Conservation (phyloP, 441 rosid species). For the Pelargonium cotyledonis region DNA sequence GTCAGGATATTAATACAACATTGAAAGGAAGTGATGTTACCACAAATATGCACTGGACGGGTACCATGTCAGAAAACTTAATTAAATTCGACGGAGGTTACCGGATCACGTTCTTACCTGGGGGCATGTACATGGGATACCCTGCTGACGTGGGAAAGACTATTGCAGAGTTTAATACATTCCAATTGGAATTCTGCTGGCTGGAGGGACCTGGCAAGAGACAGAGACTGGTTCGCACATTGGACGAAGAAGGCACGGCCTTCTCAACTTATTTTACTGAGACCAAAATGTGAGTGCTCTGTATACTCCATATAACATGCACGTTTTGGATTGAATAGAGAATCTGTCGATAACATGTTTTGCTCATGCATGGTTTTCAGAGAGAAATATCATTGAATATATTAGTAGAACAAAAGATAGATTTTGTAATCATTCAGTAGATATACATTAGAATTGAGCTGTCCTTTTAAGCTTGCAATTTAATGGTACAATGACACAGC, state of each 20-base stretch:
- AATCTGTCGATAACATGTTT: no score
- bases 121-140: slow-evolving; percentile 89
- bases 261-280: slow-evolving; percentile 73
- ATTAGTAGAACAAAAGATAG: no score
- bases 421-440: no score
- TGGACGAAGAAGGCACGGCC: slow-evolving; percentile 73
- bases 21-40: slow-evolving; percentile 30
- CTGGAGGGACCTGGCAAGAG: slow-evolving; percentile 58
- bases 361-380: no score
- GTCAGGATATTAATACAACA: slow-evolving; percentile 51
- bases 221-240: slow-evolving; percentile 81
- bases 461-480: no score
- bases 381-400: no score
- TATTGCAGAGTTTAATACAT: slow-evolving; percentile 60
- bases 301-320: no score
- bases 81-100: slow-evolving; percentile 64
- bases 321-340: no score
- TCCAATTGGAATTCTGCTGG: slow-evolving; percentile 91
- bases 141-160: slow-evolving; percentile 58
- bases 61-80: slow-evolving; percentile 45
- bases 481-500: no score
- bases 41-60: slow-evolving; percentile 59
- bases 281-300: slow-evolving; percentile 37
- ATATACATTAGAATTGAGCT: no score
- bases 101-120: slow-evolving; percentile 60